Percentiles rank a stretch among this genome's conserved stretches.
These are phyloP conservation scores for Knoxia roxburghii DNA, from an alignment of 257 asterid genomes.

Conservation along the genomic window DNA sequence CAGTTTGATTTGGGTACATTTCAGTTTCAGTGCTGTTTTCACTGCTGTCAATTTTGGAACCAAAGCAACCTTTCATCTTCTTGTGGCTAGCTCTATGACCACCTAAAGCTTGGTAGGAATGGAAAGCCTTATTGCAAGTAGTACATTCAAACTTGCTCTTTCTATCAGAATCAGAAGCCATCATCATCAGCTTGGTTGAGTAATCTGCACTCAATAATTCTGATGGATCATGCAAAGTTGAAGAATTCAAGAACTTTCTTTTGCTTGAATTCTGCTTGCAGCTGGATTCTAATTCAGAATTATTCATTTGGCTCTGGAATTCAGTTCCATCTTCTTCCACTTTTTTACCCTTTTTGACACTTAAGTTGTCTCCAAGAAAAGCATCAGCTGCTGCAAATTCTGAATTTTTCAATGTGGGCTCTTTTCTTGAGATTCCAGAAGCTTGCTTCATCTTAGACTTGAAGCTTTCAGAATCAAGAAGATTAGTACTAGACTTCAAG, in stretches of 20 bases:
- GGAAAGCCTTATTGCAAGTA: conserved; percentile 57
- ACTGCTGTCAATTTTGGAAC: conserved; percentile 31
- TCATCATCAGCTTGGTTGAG: conserved; percentile 13
- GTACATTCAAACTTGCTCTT: conserved; percentile 55
- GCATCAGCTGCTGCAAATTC: conserved; percentile 16
- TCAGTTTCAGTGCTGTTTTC: conserved; percentile 42
- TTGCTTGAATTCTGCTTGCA: conserved; percentile 31
- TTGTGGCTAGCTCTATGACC: conserved; percentile 94
- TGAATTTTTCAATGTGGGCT: conserved; percentile 12
- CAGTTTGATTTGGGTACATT: conserved; percentile 22
- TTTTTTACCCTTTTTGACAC: conserved; percentile 6
- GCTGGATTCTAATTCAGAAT: conserved; percentile 22
- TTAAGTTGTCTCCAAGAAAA: conserved; percentile 10
- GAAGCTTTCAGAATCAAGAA: conserved; percentile 9
- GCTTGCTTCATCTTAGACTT: conserved; percentile 22
- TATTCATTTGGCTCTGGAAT: conserved; percentile 7
- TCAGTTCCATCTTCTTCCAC: conserved; percentile 1
- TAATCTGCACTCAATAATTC: conserved; percentile 10
- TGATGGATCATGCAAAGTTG: conserved; percentile 15
- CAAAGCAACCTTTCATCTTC: conserved; percentile 61
- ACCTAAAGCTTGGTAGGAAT: conserved; percentile 84
- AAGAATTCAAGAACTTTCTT: conserved; percentile 28
- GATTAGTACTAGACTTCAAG: conserved; percentile 8
- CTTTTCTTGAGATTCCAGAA: conserved; percentile 26
- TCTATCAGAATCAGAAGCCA: conserved; percentile 17